Percentiles rank a stretch among this genome's conserved stretches.
These are phyloP conservation scores for Heritiera littoralis DNA, from an alignment of 345 rosid species.

Conservation along the genomic window DNA sequence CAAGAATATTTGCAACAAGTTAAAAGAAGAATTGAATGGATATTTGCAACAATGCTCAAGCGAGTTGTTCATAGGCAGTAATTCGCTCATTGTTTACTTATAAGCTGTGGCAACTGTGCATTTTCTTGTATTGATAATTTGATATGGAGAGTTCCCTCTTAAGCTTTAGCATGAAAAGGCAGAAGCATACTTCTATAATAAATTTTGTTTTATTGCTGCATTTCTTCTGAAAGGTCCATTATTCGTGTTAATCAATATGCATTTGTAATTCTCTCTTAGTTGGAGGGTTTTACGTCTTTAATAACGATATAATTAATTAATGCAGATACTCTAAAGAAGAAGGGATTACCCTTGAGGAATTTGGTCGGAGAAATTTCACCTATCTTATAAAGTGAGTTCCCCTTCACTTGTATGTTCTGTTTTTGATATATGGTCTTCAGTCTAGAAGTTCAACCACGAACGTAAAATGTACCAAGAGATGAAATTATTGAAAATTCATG, in stretches of 20 bases:
- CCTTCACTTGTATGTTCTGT: not conserved
- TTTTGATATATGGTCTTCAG: not conserved
- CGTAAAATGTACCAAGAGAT: not conserved
- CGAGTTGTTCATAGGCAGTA: too few species aligned
- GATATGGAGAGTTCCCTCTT: not conserved
- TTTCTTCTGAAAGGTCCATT: not conserved
- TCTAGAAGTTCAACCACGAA: not conserved
- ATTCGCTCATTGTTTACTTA: not conserved
- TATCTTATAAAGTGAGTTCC: constrained; percentile 71
- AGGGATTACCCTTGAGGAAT: constrained; percentile 56
- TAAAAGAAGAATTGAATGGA: not conserved
- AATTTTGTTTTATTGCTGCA: not conserved
- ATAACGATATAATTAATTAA: not conserved
- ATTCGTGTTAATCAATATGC: not conserved
- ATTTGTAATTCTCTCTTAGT: not conserved
- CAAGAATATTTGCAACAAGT: not conserved
- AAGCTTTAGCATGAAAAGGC: not conserved
- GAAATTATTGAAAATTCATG: not conserved
- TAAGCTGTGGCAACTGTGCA: not conserved
- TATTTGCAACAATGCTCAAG: not conserved
- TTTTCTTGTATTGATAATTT: not conserved
- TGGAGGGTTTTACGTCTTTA: not conserved
- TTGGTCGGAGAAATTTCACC: constrained; percentile 60
- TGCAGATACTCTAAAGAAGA: constrained; percentile 97
- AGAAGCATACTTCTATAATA: not conserved